Evolutionary conservation across 768 basidiomycete species (phyloP).

Genomic region (Mycena metata): DNA sequence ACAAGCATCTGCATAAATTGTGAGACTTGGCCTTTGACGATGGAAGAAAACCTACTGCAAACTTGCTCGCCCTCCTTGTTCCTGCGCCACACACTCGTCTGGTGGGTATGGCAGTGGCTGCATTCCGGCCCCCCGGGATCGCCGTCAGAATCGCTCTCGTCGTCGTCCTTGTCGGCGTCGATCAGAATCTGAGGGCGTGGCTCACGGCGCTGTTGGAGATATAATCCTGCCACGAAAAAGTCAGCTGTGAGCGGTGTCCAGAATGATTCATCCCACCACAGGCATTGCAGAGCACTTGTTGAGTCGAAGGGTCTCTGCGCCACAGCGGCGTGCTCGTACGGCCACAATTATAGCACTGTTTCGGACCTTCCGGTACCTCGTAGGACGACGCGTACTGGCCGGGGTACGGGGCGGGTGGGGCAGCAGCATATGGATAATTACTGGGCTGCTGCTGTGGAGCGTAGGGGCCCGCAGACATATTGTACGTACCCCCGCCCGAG

Average conservation of each 20-base stretch:
- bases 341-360: constrained; percentile 24
- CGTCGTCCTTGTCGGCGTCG: constrained; percentile 14
- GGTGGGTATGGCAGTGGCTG: neutral
- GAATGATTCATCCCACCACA: neutral
- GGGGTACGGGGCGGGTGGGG: too few species aligned
- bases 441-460: too few species aligned
- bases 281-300: constrained; percentile 22
- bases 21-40: too few species aligned
- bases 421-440: too few species aligned
- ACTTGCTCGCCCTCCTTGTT: neutral
- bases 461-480: too few species aligned
- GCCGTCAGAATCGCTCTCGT: neutral
- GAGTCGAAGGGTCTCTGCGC: constrained; percentile 25
- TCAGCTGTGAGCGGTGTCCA: too few species aligned
- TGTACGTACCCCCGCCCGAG: too few species aligned
- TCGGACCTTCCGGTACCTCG: neutral
- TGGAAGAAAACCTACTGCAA: neutral
- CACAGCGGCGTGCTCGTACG: constrained; percentile 17
- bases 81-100: constrained; percentile 1
- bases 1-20: too few species aligned
- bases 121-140: neutral
- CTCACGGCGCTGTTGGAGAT: constrained; percentile 14
- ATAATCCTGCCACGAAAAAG: neutral
- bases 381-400: too few species aligned
- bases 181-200: constrained; percentile 18